These are phyloP conservation scores for Tetradesmus lagerheimii DNA, from an alignment of 139 green algal species.

Conservation along the genomic window DNA sequence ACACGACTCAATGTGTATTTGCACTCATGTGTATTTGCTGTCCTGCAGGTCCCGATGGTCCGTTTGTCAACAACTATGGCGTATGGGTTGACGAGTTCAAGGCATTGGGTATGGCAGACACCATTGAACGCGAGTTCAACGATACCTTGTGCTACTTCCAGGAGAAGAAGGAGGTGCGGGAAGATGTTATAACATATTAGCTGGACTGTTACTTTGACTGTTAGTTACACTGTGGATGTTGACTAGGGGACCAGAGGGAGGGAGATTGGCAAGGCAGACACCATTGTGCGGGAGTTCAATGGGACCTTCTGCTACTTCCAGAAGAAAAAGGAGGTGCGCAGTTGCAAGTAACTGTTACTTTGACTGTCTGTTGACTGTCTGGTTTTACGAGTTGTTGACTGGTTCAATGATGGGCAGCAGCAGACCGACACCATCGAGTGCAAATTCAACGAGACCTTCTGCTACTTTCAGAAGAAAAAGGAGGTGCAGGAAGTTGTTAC, in stretches of 20 bases:
- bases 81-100: constrained; percentile 91
- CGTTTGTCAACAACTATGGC: constrained; percentile 97
- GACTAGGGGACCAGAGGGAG: no score
- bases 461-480: constrained; percentile 76
- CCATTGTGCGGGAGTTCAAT: constrained; percentile 69
- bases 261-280: constrained; percentile 77
- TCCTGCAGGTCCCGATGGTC: constrained; percentile 74
- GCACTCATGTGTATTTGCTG: no score
- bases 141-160: constrained; percentile 83
- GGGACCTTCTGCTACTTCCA: constrained; percentile 83
- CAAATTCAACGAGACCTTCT: constrained; percentile 71
- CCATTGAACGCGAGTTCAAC: constrained; percentile 69
- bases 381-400: no score
- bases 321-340: constrained; percentile 36
- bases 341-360: no score
- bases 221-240: no score
- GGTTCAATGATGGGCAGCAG: no score
- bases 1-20: no score
- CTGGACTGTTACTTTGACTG: no score
- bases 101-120: constrained; percentile 75
- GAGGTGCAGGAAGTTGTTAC: no score
- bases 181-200: no score
- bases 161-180: constrained; percentile 63
- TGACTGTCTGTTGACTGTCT: no score
- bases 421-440: constrained; percentile 74